Evolutionary conservation across 1,284 basidiomycete species (phyloP), one percentile per base, ranked within the genome.

Genomic region (Heterobasidion parviporum): DNA sequence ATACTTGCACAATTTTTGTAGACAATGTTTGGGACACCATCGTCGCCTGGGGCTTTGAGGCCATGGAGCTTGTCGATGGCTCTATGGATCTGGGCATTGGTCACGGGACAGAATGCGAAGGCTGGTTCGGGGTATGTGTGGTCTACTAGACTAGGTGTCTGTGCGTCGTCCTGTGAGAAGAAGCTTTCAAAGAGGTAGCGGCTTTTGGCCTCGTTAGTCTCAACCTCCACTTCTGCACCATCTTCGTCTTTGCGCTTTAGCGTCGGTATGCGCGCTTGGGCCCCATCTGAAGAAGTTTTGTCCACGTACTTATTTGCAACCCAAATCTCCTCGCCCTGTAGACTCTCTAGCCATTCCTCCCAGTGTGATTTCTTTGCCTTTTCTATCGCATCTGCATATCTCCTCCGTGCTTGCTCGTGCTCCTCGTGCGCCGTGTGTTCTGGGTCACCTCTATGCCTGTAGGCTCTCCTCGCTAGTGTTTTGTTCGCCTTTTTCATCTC

Each of bases 31-130:
- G 72, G 66, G 7, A 72, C 64, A 0, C 64, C 64, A 44, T 71
- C 70, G 0, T 68, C 67, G 0, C 71, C 69, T 0, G 70, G 64
- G 0, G 70, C 74, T 49, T 78, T 78, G 64, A 65, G 68, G 0
- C 9, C 10, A 10, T 41, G 38, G 38, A 41, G 38, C 2, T 7
- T 9, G 2, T 41, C 15, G 2, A 41, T 9, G 15, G 9, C 10
- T 10, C 38, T 10, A 4, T 10, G 5, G 15, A 41, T 41, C 5
- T 41, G 38, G 2, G 9, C 38, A 5, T 15, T 10, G 9, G 38
- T 41, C 2, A 41, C 5, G 5, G 38, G 38, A 15, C 2, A 2
- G 38, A 41, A 41, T 2, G 9, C 2, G 5, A 41, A 41, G 2
- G 38, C 49, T 9, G 49, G 34, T 14, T 2, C 6, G 18, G 38